These are phyloP conservation scores for Paraurostyla sp. DNA, from an alignment of 73 alveolate genomes.

Conservation along the genomic window DNA sequence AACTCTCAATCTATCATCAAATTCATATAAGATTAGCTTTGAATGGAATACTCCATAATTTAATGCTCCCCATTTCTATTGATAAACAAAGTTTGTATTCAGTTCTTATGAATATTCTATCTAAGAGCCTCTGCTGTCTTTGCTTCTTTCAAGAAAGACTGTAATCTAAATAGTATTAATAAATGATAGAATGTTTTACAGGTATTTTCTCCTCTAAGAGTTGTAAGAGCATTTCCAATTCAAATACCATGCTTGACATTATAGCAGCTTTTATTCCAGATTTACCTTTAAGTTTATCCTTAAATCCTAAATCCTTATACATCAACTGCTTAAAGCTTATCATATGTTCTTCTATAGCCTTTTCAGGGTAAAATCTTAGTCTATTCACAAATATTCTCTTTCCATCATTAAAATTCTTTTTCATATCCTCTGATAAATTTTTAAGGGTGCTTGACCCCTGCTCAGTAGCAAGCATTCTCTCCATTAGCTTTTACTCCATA, in stretches of 20 bases:
- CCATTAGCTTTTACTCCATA: background rate
- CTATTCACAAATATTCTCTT: conserved; percentile 58
- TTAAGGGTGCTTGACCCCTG: conserved; percentile 35
- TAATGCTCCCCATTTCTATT: conserved; percentile 13
- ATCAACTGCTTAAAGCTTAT: background rate
- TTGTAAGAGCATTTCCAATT: background rate
- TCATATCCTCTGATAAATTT: conserved; percentile 1
- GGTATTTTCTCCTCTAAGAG: conserved; percentile 37
- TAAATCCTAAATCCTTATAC: conserved; percentile 26
- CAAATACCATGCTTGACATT: background rate
- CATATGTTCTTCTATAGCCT: background rate
- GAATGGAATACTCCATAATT: conserved; percentile 82
- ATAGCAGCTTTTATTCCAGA: conserved; percentile 21
- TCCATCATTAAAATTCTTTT: conserved; percentile 62
- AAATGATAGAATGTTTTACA: background rate
- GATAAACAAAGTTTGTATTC: conserved; percentile 29
- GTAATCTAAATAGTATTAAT: conserved; percentile 19
- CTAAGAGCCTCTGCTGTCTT: conserved; percentile 16
- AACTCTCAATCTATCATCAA: conserved; percentile 87
- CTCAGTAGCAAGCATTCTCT: conserved; percentile 45
- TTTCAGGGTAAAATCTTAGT: conserved; percentile 34
- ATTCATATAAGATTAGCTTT: conserved; percentile 89
- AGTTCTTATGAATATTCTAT: background rate
- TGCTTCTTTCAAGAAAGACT: conserved; percentile 13
- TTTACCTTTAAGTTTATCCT: background rate